Evolutionary conservation across 805 yeast genomes (phyloP), one percentile per base, ranked within the genome.

Genomic region (Novakomyces olei): DNA sequence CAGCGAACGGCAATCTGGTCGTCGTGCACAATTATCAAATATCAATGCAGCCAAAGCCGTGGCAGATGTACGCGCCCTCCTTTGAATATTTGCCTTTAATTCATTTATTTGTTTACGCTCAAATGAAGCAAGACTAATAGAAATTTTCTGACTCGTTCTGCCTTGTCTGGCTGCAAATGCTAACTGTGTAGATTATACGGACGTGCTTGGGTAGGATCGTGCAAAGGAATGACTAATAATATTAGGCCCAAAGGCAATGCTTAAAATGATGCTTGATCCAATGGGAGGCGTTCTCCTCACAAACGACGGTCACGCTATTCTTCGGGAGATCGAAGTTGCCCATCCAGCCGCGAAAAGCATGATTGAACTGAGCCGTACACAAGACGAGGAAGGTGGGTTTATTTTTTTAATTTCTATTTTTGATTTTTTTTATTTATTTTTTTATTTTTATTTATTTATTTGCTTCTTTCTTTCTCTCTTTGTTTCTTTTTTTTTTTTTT

Each of bases 291-390:
- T 88, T 43, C 95, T 85, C 10, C 63, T 88, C 41, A 88, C 99
- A 36, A 88, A 88, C 55, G 99, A 88, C 53, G 99, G 99, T 9
- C 98, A 88, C 55, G 98, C 99, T 12, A 88, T 88, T 44, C 61
- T 88, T 44, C 69, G 99, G 49, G 99, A 88, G 52, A 88, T 88
- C 44, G 96, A 85, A 50, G 61, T 56, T 18, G 81, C 94, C 3
- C 98, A 88, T 52, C 98, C 99, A 7, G 99, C 98, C 4, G 99
- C 99, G 30, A 88, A 88, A 57, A 76, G 92, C 20, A 88, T 88
- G 96, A 77, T 88, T 49, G 98, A 88, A 57, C 67, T 88, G 42
- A 72, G 88, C 46, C 69, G 98, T 58, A 83, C 98, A 5, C 45
- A 42, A 37, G 44, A 30, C 27, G 33, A 30, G 14, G 33, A 30